Evolutionary conservation across 371 early-diverging fungal species (phyloP).

Genomic region (Mucor racemosus): DNA sequence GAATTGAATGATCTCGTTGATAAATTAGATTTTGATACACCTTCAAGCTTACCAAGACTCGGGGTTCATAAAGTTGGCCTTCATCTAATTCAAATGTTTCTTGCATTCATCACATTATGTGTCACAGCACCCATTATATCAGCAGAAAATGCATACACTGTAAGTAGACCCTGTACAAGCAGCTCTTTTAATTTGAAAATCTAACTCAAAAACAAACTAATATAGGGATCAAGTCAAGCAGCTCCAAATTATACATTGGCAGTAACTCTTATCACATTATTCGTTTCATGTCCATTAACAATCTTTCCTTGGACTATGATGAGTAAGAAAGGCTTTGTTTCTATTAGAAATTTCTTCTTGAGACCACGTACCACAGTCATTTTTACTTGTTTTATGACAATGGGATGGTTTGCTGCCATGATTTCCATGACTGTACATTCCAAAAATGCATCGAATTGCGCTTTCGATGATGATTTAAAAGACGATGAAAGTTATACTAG

Average conservation of each 20-base stretch:
- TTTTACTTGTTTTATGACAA: constrained; percentile 41
- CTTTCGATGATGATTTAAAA: constrained; percentile 24
- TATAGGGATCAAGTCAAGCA: constrained; percentile 42
- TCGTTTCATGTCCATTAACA: constrained; percentile 29
- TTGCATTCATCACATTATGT: constrained; percentile 37
- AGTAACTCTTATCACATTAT: constrained; percentile 32
- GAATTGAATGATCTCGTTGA: not conserved
- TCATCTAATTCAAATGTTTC: constrained; percentile 32
- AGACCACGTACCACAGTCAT: constrained; percentile 45
- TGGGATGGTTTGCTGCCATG: constrained; percentile 46
- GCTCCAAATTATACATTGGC: constrained; percentile 44
- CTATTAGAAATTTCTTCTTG: constrained; percentile 41
- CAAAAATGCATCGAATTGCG: constrained; percentile 33
- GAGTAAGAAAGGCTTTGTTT: not conserved
- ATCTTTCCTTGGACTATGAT: constrained; percentile 39
- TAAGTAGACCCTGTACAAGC: constrained; percentile 19
- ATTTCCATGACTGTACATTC: constrained; percentile 46
- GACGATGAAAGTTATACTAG: constrained; percentile 22
- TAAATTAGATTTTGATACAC: constrained; percentile 31
- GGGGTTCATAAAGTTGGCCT: constrained; percentile 32
- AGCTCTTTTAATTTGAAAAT: not conserved
- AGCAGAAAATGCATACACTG: constrained; percentile 35
- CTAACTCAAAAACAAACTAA: not conserved
- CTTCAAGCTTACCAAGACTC: constrained; percentile 32
- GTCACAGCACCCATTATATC: constrained; percentile 41